Evolutionary conservation across 129 eudicot species (phyloP), one percentile per base, ranked within the genome.

Genomic region (Daucus carota): DNA sequence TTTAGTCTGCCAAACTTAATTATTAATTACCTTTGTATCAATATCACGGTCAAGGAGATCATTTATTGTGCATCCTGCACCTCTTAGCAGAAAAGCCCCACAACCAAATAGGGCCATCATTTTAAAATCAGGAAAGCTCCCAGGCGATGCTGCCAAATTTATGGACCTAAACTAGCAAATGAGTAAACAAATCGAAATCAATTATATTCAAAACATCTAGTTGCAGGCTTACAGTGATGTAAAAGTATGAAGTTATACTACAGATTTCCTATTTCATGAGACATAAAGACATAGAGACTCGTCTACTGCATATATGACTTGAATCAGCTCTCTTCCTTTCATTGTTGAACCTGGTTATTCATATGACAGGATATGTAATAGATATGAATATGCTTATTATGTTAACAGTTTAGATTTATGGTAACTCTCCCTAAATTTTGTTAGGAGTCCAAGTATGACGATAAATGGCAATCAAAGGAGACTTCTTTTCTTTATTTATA

Each of bases 11-110:
- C 57, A 42, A 71, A 71, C 11, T 10, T 13, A 2, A 26, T 41
- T 8, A 3, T 43, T 42, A 40, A 52, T 67, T 63, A 91, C 99
- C 97, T 94, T 89, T 43, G 84, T 90, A 80, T 94, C 99, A 81
- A 94, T 94, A 87, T 94, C 97, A 31, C 89, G 86, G 75, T 94
- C 99, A 80, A 94, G 90, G 63, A 94, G 88, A 85, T 94, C 99
- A 76, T 94, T 94, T 46, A 94, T 74, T 13, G 99, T 94, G 78
- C 99, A 94, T 15, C 99, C 99, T 12, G 99, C 99, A 72, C 99
- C 97, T 71, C 99, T 86, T 69, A 94, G 82, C 18, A 94, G 86
- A 77, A 94, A 84, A 36, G 99, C 96, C 81, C 99, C 99, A 59
- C 89, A 89, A 71, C 99, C 99, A 89, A 94, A 94, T 32, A 94